Evolutionary conservation across 495 filamentous ascomycete species (phyloP).

Genomic region (Chlorociboria aeruginascens): DNA sequence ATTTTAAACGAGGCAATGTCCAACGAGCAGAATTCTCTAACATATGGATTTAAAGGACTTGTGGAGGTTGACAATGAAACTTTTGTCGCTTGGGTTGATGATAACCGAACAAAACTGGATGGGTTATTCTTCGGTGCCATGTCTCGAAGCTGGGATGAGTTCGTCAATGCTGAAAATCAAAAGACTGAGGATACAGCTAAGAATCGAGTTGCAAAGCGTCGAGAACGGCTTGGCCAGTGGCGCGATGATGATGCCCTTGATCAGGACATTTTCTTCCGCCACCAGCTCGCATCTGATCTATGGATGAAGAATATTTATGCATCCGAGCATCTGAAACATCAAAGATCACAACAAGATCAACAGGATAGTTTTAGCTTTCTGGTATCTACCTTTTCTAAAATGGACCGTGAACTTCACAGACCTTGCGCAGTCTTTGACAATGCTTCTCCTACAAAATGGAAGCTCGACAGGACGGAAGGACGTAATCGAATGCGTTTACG

Average conservation of each 20-base stretch:
- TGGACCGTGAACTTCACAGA: conserved; percentile 60
- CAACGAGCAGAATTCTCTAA: conserved; percentile 58
- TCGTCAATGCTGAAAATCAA: conserved; percentile 66
- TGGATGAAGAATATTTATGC: conserved; percentile 93
- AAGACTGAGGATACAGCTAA: conserved; percentile 61
- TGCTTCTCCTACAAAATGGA: conserved; percentile 59
- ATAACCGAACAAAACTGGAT: conserved; percentile 71
- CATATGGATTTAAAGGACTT: conserved; percentile 68
- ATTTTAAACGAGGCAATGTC: conserved; percentile 58
- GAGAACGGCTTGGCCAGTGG: conserved; percentile 74
- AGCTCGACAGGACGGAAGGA: conserved; percentile 88
- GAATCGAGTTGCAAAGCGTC: conserved; percentile 55
- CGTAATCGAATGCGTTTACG: conserved; percentile 89
- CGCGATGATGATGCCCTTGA: conserved; percentile 48
- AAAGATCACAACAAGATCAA: conserved; percentile 76
- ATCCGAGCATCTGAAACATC: conserved; percentile 83
- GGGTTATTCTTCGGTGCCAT: conserved; percentile 65
- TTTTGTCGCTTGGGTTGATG: conserved; percentile 81
- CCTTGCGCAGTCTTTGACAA: conserved; percentile 71
- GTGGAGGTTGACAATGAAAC: conserved; percentile 76
- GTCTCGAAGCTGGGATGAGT: conserved; percentile 73
- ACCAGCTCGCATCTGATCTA: conserved; percentile 71
- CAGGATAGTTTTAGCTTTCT: conserved; percentile 76
- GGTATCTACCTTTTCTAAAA: conserved; percentile 55
- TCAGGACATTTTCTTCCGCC: conserved; percentile 61